Base-by-base conservation (phyloP, 2,329 filamentous ascomycete species). In the Macroventuria anomochaeta region DNA sequence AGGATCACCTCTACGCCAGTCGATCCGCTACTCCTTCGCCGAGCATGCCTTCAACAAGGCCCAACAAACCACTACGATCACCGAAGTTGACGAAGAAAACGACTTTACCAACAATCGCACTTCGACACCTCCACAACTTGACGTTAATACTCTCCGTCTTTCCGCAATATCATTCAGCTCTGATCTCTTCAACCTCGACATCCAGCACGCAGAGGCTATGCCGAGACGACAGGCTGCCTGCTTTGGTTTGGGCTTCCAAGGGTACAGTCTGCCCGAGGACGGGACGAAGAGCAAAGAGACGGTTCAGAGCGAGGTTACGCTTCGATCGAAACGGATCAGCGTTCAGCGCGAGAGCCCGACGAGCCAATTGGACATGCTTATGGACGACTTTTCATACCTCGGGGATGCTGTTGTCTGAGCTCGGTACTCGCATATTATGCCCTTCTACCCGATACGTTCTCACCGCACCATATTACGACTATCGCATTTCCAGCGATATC, bases 381-480 rank as follows among this genome's bases (percentile, higher is more conserved):
- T 74, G 52, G 61, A 63, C 32, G 71, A 73, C n/a, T 74, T 74
- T 50, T 63, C 57, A 0, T 74, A 72, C 23, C 53, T 74, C 1
- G 65, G 70, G 4, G 70, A 70, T 12, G 57, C 65, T 6, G 71
- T 74, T 21, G 43, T 66, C 4, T 72, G 34, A 65, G 17, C 21
- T 55, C 46, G 17, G 13, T n/a, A n/a, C n/a, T n/a, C n/a, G n/a
- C n/a, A n/a, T n/a, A n/a, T n/a, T n/a, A n/a, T n/a, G n/a, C n/a
- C n/a, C n/a, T n/a, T n/a, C n/a, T n/a, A n/a, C n/a, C n/a, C n/a
- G n/a, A n/a, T n/a, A n/a, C n/a, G n/a, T n/a, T n/a, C n/a, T n/a
- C n/a, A n/a, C n/a, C n/a, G n/a, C n/a, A n/a, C n/a, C n/a, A n/a
- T n/a, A n/a, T n/a, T n/a, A n/a, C n/a, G n/a, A n/a, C n/a, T n/a